Base-by-base conservation (phyloP, 2,329 filamentous ascomycete genomes). In the Nemania sp. region DNA sequence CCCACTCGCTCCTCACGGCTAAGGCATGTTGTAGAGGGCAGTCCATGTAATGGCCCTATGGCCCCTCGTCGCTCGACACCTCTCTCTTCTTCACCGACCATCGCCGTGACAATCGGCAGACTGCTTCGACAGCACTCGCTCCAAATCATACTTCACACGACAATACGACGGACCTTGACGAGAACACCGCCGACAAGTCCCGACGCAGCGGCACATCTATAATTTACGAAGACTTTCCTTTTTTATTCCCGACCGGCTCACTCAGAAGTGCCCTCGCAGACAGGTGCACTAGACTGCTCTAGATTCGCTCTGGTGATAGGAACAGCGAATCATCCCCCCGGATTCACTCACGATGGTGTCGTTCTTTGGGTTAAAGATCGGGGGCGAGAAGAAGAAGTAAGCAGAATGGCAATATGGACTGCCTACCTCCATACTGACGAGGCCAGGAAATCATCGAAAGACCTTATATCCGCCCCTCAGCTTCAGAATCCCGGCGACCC, bases 341-440 rank as follows among this genome's bases (percentile, higher is more conserved):
- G 25, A 18, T 35, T 18, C 2, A 25, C 32, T 43, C 50, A 73
- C 15, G 48, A 86, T 86, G 84, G 83, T 86, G 20, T 85, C 84
- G 2, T 83, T 86, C 65, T 85, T 86, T 64, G 83, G 83, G 51
- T 74, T 86, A 69, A 84, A 81, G 70, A 76, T 85, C 61, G 81
- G 82, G 21, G 65, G 62, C 51, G 77, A 78, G 66, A 81, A 83
- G 63, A 85, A 80, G 75, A 86, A 85, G 73, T 80, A 75, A 78
- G 82, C 78, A n/a, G 11, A 35, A 54, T 32, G 37, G 57, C 60
- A 59, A 35, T 42, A 62, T 60, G 57, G 21, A 54, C 9, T 25
- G 3, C 9, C 25, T 43, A 43, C 62, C 39, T 60, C 54, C 43
- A 54, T 57, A 57, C 65, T 72, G 61, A 67, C 57, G 43, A 46